Evolutionary conservation across 2,329 filamentous ascomycete species (phyloP).

Genomic region (Microdochium nivale): DNA sequence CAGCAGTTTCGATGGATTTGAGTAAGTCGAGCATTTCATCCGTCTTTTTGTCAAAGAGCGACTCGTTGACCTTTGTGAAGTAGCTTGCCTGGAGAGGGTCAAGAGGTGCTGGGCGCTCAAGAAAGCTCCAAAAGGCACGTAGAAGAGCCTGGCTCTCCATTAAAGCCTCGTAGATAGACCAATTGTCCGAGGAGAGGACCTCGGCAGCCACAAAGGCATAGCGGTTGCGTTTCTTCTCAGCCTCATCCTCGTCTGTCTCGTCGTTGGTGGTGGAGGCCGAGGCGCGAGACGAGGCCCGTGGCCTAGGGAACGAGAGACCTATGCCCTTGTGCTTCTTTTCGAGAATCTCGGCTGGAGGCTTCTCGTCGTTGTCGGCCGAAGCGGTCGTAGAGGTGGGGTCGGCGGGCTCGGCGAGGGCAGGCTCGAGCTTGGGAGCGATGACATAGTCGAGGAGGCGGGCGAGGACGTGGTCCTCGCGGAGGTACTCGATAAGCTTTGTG

Average conservation of each 20-base stretch:
- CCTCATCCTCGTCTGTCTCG: slow-evolving; percentile 50
- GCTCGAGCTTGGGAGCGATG: slow-evolving; percentile 64
- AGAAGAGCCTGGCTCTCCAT: slow-evolving; percentile 76
- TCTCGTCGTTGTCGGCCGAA: slow-evolving; percentile 38
- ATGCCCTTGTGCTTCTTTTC: slow-evolving; percentile 29
- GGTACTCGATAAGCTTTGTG: slow-evolving; percentile 91
- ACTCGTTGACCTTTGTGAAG: slow-evolving; percentile 98
- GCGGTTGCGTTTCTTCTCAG: slow-evolving; percentile 84
- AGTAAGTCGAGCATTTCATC: slow-evolving; percentile 92
- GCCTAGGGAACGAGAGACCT: slow-evolving; percentile 36
- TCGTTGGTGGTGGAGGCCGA: slow-evolving; percentile 22
- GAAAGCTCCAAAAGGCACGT: slow-evolving; percentile 82
- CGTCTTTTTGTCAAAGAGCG: slow-evolving; percentile 95
- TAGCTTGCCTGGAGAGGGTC: slow-evolving; percentile 94
- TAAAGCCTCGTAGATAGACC: slow-evolving; percentile 90
- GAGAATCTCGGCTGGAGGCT: slow-evolving; percentile 13
- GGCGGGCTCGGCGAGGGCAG: slow-evolving; percentile 36
- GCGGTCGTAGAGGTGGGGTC: slow-evolving; percentile 43
- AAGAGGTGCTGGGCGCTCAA: slow-evolving; percentile 74
- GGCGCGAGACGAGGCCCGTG: slow-evolving; percentile 43
- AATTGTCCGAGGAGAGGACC: slow-evolving; percentile 89
- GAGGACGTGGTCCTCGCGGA: slow-evolving; percentile 79
- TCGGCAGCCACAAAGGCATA: slow-evolving; percentile 93
- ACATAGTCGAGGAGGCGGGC: slow-evolving; percentile 86
- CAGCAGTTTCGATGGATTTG: slow-evolving; percentile 71